phyloP scores from a whole-genome alignment of 257 asterid species.

The Fraxinus quadrangulata region DNA sequence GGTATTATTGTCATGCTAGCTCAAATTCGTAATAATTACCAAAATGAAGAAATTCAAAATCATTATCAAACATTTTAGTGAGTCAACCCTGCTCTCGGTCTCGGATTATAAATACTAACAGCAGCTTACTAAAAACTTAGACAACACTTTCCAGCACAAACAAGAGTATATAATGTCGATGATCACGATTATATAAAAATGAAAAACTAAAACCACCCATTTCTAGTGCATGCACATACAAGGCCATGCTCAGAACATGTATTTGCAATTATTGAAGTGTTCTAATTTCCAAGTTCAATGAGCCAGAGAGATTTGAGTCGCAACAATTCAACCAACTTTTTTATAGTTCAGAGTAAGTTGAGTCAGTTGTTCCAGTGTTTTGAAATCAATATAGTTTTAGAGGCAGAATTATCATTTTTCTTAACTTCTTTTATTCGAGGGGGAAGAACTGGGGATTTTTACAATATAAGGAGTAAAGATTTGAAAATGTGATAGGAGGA shows the following conservation, averaged over 20 bases:
- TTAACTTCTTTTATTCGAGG: too few species aligned
- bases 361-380: too few species aligned
- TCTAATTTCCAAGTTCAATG: background rate
- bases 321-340: too few species aligned
- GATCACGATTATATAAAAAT: background rate
- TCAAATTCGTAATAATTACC: background rate
- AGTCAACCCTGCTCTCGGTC: background rate
- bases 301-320: too few species aligned
- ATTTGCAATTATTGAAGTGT: background rate
- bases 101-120: background rate
- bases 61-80: background rate
- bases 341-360: too few species aligned
- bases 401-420: too few species aligned
- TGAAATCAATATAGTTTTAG: too few species aligned
- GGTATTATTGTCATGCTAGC: slow-evolving; percentile 26
- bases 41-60: slow-evolving; percentile 1
- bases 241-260: background rate
- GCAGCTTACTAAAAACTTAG: background rate
- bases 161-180: background rate
- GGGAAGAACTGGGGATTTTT: too few species aligned
- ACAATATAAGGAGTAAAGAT: too few species aligned
- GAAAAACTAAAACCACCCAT: background rate
- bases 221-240: background rate
- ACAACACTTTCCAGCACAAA: background rate
- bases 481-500: too few species aligned